Percentiles rank a stretch among this genome's conserved stretches.
These are phyloP conservation scores for Entomophthora muscae DNA, from an alignment of 371 early-diverging fungal genomes.

Conservation along the genomic window DNA sequence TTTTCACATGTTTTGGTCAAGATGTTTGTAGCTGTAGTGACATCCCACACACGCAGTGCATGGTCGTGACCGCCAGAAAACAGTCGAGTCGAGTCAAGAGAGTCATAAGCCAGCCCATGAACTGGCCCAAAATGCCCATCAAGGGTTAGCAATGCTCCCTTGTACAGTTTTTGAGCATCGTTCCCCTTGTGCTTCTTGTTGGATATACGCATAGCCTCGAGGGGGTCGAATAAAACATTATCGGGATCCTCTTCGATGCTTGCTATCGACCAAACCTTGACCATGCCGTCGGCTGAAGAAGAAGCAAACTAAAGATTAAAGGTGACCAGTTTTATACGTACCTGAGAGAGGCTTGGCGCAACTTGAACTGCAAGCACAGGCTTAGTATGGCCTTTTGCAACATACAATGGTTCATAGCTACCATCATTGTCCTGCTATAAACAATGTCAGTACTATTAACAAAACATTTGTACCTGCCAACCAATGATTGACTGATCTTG, in stretches of 20 bases:
- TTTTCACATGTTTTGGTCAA: conserved; percentile 39
- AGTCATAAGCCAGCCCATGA: conserved; percentile 38
- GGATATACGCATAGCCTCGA: conserved; percentile 24
- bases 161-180: conserved; percentile 25
- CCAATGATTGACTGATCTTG: conserved; percentile 13
- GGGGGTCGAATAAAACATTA: conserved; percentile 14
- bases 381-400: conserved; percentile 8
- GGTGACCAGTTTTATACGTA: conserved; percentile 2
- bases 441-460: neutral
- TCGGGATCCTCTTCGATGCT: conserved; percentile 34
- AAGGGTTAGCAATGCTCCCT: conserved; percentile 13
- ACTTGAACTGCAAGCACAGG: conserved; percentile 35
- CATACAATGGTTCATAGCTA: neutral
- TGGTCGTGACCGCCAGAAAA: conserved; percentile 89
- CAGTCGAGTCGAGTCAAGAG: conserved; percentile 27
- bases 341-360: conserved; percentile 11
- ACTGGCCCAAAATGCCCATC: conserved; percentile 74
- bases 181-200: conserved; percentile 26
- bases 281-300: conserved; percentile 57
- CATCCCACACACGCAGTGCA: conserved; percentile 77
- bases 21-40: conserved; percentile 48
- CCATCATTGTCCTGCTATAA: neutral
- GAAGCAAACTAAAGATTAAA: conserved; percentile 42
- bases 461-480: conserved; percentile 10
- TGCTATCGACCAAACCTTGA: conserved; percentile 56